These are phyloP conservation scores for Malassezia dermatis DNA, from an alignment of 1,284 basidiomycete genomes.

Conservation along the genomic window DNA sequence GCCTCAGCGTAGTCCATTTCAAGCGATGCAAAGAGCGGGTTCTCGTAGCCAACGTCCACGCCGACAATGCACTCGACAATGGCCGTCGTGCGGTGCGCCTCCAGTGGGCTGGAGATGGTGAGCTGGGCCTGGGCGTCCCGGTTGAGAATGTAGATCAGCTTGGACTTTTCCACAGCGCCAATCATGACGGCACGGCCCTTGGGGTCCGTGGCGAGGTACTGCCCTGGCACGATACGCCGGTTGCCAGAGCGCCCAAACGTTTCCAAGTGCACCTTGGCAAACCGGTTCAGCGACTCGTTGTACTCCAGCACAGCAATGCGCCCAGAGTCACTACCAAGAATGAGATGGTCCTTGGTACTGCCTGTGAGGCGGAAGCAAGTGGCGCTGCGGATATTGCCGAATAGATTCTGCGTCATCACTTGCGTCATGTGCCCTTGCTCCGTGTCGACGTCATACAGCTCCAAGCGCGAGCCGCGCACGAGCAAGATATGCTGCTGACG, in stretches of 20 bases:
- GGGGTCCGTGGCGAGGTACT: conserved; percentile 45
- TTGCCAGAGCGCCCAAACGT: conserved; percentile 45
- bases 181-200: conserved; percentile 46
- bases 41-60: conserved; percentile 46
- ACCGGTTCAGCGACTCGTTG: conserved; percentile 26
- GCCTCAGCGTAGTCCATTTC: conserved; percentile 46
- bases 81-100: conserved; percentile 37
- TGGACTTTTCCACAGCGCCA: conserved; percentile 43
- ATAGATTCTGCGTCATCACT: conserved; percentile 31
- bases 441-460: conserved; percentile 38
- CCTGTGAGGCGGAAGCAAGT: conserved; percentile 40
- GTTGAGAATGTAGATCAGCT: conserved; percentile 46
- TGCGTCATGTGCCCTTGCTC: conserved; percentile 28
- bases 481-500: conserved; percentile 44
- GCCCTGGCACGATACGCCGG: conserved; percentile 41
- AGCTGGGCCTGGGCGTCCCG: conserved; percentile 44
- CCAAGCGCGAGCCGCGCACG: conserved; percentile 31
- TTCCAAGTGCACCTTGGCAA: conserved; percentile 41
- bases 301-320: conserved; percentile 44
- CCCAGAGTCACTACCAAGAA: conserved; percentile 44
- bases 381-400: conserved; percentile 41
- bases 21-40: conserved; percentile 44
- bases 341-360: conserved; percentile 39
- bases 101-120: conserved; percentile 45
- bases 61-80: conserved; percentile 43